Base-by-base conservation (phyloP, 257 asterid genomes). In the Ajuga chamaepitys region DNA sequence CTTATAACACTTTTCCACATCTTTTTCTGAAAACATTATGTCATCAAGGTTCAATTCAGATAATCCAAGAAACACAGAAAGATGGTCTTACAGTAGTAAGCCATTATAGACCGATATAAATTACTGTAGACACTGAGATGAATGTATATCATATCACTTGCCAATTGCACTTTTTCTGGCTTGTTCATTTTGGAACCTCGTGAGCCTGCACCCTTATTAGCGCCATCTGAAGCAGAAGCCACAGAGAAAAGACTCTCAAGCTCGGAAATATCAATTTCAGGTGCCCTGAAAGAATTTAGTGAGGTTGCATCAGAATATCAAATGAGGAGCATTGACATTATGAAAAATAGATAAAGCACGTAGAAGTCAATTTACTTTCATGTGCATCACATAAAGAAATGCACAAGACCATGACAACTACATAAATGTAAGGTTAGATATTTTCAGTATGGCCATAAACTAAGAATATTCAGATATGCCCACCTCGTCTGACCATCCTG, bases 91-190 rank as follows among this genome's bases (percentile, higher is more conserved):
- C 57, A 41, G 17, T 42, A 62, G 51, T 53, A 55, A 60, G 66
- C 32, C 40, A 28, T 37, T 4, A 32, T 21, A 47, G 44, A 25
- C 66, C 60, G n/a, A 64, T 41, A 42, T 10, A 62, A 74, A 16
- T 17, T 21, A 56, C 61, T 45, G 22, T 17, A 72, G 55, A 70
- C 34, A 73, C 58, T 25, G 30, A 68, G 25, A 63, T 28, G 47
- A 21, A 77, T 59, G 51, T 60, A 64, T 46, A 61, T 41, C 65
- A 47, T 51, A 77, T 72, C 67, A 75, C 95, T 81, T 80, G 71
- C 98, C 95, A 93, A 47, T 77, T 93, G 98, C 78, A 93, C 96
- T 82, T 85, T 93, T 70, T 93, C 98, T 61, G 97, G 97, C 82
- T 89, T 93, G 82, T 76, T 84, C 61, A 85, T 80, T 72, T 93